phyloP scores from a whole-genome alignment of 805 yeast genomes.

The Yamadazyma endophytica region DNA sequence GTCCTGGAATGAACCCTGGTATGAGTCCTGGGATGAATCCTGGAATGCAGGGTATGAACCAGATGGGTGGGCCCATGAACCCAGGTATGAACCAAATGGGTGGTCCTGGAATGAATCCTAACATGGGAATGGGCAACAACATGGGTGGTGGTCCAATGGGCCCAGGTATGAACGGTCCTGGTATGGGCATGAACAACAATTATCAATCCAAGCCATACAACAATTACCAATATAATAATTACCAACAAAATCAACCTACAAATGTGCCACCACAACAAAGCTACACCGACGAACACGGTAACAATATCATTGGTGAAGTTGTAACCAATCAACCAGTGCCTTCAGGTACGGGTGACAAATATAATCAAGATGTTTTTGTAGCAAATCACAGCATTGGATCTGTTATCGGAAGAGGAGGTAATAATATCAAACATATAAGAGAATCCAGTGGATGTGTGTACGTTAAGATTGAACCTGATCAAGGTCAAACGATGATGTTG shows the following conservation, averaged over 20 bases:
- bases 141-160: too few species aligned
- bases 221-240: constrained; percentile 24
- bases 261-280: constrained; percentile 28
- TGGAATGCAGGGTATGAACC: too few species aligned
- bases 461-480: constrained; percentile 64
- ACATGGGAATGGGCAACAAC: too few species aligned
- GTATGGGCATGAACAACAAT: too few species aligned
- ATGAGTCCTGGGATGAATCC: too few species aligned
- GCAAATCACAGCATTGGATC: constrained; percentile 79
- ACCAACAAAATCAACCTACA: constrained; percentile 16
- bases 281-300: constrained; percentile 42
- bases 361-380: constrained; percentile 67
- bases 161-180: too few species aligned
- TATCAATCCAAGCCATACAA: constrained; percentile 30
- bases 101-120: too few species aligned
- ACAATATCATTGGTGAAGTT: constrained; percentile 41
- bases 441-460: constrained; percentile 68
- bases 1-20: too few species aligned
- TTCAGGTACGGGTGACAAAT: constrained; percentile 41
- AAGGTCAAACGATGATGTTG: constrained; percentile 45
- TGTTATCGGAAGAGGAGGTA: constrained; percentile 83
- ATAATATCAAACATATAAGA: constrained; percentile 73
- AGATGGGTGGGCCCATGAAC: too few species aligned
- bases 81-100: too few species aligned
- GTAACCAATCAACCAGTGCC: constrained; percentile 36